Evolutionary conservation across 495 filamentous ascomycete species (phyloP).

Genomic region (Tuber calosporum): DNA sequence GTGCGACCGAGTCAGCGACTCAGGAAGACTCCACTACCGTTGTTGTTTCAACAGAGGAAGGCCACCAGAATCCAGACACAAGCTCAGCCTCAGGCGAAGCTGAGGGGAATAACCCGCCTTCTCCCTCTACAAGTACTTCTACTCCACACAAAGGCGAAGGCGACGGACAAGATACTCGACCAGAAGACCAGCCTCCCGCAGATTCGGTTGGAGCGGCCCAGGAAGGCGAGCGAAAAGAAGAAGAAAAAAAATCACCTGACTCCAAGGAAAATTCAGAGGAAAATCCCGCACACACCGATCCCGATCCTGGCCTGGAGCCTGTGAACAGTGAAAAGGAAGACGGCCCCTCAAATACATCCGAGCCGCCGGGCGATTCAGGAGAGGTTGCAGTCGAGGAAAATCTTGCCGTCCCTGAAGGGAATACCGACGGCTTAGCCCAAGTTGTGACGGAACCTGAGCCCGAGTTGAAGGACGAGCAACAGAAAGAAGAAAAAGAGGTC

Average conservation of each 20-base stretch:
- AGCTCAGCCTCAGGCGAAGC: constrained; percentile 1
- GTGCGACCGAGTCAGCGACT: constrained; percentile 4
- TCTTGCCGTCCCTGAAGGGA: background rate
- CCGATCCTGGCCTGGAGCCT: constrained; percentile 2
- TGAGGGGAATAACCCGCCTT: background rate
- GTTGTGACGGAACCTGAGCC: background rate
- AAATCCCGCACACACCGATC: background rate
- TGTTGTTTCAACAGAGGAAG: constrained; percentile 3
- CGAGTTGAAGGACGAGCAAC: background rate
- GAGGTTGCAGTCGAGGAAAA: background rate
- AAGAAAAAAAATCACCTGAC: constrained; percentile 4
- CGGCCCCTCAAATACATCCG: background rate
- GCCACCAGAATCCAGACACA: background rate
- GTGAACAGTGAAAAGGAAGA: background rate
- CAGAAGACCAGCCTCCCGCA: constrained; percentile 2
- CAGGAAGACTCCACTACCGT: background rate
- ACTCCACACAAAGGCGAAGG: constrained; percentile 1
- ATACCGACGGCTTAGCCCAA: background rate
- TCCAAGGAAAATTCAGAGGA: background rate
- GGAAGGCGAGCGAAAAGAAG: background rate
- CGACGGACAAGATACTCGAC: background rate
- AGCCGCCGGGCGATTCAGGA: background rate
- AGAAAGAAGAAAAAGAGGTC: background rate
- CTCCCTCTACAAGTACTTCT: background rate
- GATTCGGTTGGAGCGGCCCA: background rate